Conservation (phyloP, 148 eudicot species). For the Rhododendron simsii region DNA sequence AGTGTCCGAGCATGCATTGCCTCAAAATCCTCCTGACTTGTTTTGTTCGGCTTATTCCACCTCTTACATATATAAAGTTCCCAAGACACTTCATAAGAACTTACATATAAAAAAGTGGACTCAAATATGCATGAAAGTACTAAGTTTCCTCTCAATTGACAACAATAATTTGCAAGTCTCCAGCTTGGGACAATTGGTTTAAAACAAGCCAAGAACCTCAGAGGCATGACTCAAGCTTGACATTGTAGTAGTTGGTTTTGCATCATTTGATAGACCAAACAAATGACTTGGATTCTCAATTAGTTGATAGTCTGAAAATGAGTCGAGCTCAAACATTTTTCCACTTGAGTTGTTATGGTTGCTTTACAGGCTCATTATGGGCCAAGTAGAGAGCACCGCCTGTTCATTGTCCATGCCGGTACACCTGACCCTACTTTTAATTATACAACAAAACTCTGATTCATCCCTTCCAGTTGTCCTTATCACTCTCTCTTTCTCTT, state of each 20-base stretch:
- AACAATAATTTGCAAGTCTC: neutral
- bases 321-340: neutral
- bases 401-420: neutral
- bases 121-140: neutral
- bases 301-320: neutral
- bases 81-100: neutral
- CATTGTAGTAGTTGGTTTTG: neutral
- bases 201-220: neutral
- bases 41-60: neutral
- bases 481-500: neutral
- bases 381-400: neutral
- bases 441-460: neutral
- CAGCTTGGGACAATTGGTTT: neutral
- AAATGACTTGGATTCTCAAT: neutral
- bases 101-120: neutral
- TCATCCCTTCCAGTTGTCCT: neutral
- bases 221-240: neutral
- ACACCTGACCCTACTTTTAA: neutral
- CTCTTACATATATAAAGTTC: neutral
- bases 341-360: neutral
- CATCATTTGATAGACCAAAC: neutral
- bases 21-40: neutral
- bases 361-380: neutral
- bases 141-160: neutral
- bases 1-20: neutral